These are phyloP conservation scores for Pichia sp. DNA, from an alignment of 1,139 yeast species.

Conservation along the genomic window DNA sequence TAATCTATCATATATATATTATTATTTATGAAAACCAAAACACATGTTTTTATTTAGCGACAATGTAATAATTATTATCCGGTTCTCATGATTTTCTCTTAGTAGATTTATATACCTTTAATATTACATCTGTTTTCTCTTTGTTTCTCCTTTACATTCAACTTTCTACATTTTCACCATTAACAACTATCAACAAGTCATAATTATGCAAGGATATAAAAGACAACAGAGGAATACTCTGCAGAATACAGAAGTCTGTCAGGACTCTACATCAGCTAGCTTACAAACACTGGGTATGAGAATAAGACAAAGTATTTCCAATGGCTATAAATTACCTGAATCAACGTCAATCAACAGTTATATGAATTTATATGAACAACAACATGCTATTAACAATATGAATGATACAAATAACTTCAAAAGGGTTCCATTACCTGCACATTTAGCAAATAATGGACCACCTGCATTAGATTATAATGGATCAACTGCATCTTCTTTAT, in stretches of 20 bases:
- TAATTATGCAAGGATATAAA: conserved; percentile 6
- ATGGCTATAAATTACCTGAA: conserved; percentile 44
- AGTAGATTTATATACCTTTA: too few relatives aligned
- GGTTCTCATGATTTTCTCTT: too few relatives aligned
- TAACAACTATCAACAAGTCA: not conserved
- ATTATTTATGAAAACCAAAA: too few relatives aligned
- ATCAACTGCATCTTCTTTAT: conserved; percentile 29
- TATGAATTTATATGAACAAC: conserved; percentile 15
- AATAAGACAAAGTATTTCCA: conserved; percentile 59
- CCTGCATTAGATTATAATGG: conserved; percentile 25
- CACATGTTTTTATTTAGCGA: too few relatives aligned
- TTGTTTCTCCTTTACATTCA: too few relatives aligned
- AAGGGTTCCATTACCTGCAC: conserved; percentile 51
- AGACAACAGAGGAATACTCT: conserved; percentile 10
- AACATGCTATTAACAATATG: conserved; percentile 12
- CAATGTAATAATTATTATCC: too few relatives aligned
- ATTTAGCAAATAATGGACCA: conserved; percentile 18
- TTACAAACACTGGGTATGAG: conserved; percentile 64
- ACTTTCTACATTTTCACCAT: not conserved
- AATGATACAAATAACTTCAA: conserved; percentile 17
- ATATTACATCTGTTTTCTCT: too few relatives aligned
- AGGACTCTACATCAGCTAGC: conserved; percentile 20
- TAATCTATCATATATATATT: too few relatives aligned
- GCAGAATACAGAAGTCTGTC: not conserved
- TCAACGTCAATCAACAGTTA: not conserved